Conservation (phyloP, 257 asterid genomes). For the Rauvolfia tetraphylla region DNA sequence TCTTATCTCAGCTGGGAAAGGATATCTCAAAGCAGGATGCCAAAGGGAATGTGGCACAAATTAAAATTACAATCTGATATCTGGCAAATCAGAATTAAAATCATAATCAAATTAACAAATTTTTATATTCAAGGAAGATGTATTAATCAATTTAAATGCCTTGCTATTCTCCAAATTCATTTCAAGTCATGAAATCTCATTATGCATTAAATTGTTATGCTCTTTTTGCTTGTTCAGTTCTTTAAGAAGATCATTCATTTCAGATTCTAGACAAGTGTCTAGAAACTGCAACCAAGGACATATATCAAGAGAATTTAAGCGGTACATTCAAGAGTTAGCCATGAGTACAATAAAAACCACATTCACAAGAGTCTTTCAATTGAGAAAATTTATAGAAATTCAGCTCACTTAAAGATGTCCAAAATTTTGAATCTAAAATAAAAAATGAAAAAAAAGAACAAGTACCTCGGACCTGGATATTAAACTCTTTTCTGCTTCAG, state of each 20-base stretch:
- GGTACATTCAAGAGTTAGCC: neutral
- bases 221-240: constrained; percentile 58
- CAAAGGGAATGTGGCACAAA: neutral
- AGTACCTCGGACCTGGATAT: constrained; percentile 73
- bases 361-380: neutral
- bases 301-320: neutral
- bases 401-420: neutral
- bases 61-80: neutral
- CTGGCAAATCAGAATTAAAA: neutral
- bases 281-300: constrained; percentile 37
- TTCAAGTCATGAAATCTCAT: constrained; percentile 48
- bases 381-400: neutral
- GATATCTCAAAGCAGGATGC: neutral
- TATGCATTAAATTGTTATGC: constrained; percentile 40
- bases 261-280: constrained; percentile 40
- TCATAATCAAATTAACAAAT: neutral
- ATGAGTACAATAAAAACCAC: neutral
- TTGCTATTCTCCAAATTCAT: constrained; percentile 43
- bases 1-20: neutral
- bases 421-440: neutral
- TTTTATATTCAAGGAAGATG: constrained; percentile 2
- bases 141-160: constrained; percentile 33
- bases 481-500: constrained; percentile 56
- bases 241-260: constrained; percentile 42
- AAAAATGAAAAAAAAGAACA: constrained; percentile 15